phyloP scores from a whole-genome alignment of 139 green algal species.

The Zygnema cylindricum region DNA sequence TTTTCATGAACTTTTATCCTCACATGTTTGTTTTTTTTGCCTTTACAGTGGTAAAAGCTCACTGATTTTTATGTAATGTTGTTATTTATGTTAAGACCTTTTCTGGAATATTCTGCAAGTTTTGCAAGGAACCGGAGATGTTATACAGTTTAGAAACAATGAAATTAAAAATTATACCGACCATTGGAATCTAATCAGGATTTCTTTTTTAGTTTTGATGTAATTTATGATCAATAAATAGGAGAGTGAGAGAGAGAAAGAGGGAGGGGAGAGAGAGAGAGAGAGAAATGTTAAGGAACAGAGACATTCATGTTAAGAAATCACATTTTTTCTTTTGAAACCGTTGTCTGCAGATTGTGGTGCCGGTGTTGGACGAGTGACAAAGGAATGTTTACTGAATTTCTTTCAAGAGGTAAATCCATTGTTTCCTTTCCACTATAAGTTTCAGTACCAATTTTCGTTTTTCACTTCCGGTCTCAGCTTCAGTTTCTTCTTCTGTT shows the following conservation, averaged over 20 bases:
- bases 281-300: slow-evolving; percentile 67
- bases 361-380: slow-evolving; percentile 89
- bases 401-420: slow-evolving; percentile 78
- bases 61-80: too few species aligned
- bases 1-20: too few species aligned
- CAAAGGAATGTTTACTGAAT: slow-evolving; percentile 84
- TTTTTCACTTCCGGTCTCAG: neutral
- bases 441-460: neutral
- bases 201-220: too few species aligned
- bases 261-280: slow-evolving; percentile 62
- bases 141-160: too few species aligned
- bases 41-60: too few species aligned
- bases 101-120: too few species aligned
- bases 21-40: too few species aligned
- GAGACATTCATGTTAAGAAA: slow-evolving; percentile 14
- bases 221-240: too few species aligned
- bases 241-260: neutral
- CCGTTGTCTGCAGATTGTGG: slow-evolving; percentile 79
- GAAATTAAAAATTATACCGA: too few species aligned
- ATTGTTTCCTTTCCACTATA: slow-evolving; percentile 13
- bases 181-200: too few species aligned
- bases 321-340: neutral
- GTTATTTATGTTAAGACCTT: too few species aligned
- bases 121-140: too few species aligned
- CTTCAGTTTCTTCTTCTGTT: neutral